Evolutionary conservation across 257 asterid species (phyloP), one percentile per base, ranked within the genome.

Genomic region (Plantago elongata): DNA sequence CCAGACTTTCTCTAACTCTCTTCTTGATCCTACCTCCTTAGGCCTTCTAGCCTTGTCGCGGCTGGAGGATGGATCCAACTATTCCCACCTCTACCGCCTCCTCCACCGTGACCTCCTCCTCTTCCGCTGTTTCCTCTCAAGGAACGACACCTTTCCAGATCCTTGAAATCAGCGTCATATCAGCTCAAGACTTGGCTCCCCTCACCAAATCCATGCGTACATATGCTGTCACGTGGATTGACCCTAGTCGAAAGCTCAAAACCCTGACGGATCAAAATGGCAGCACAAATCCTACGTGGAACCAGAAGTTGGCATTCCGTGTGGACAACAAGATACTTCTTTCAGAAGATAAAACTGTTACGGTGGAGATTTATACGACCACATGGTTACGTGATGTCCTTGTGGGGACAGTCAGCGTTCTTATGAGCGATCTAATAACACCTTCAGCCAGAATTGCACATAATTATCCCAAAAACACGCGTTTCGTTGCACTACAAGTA

Each of bases 381-480:
- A 75, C 89, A 0, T 89, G 97, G 97, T 78, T 89, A 43, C 82
- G 83, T 5, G 84, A 82, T 27, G 75, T 76, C 66, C 80, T 77
- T 5, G 81, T 89, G 0, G 94, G 94, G 60, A 63, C 84, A 9
- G 84, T 83, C 0, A 67, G 66, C 7, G 86, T 89, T 1, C 75
- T 73, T 0, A 18, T 86, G 38, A 61, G 51, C 45, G 83, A 86
- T 64, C 81, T 89, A 51, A 62, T 84, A 1, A 50, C 77, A n/a
- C 78, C 79, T 0, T 16, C 72, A 11, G 17, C 64, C 1, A 10
- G 66, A 14, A 18, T 47, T 9, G 7, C 72, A 0, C 52, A 60
- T 0, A 46, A 58, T 15, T 46, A 13, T 48, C 73, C 74, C 3
- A 68, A 66, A 7, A 60, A 15, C 14, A 74, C 73, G 45, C 66